Conservation (phyloP, 1,284 basidiomycete species). For the Peniophora sp. region DNA sequence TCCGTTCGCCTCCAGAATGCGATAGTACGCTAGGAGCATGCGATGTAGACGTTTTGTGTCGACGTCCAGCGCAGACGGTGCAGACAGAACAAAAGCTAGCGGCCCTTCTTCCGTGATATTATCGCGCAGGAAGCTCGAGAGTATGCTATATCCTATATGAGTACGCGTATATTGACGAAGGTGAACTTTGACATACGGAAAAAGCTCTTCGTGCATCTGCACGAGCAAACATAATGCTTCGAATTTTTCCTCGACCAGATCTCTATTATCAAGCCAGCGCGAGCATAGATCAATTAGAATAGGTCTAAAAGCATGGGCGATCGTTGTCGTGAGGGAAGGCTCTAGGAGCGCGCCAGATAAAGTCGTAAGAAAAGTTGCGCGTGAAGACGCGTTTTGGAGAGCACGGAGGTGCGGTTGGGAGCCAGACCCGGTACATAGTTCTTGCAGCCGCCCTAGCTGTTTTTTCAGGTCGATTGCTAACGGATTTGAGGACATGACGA, state of each 20-base stretch:
- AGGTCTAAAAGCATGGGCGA: conserved; percentile 58
- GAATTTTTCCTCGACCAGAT: conserved; percentile 43
- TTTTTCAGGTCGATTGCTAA: conserved; percentile 4
- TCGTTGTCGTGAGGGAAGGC: conserved; percentile 45
- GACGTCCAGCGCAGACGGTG: conserved; percentile 22
- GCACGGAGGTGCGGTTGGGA: conserved; percentile 26
- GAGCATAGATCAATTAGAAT: conserved; percentile 65
- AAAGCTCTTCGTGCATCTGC: conserved; percentile 68
- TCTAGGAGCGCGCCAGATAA: conserved; percentile 43
- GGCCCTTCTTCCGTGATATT: conserved; percentile 48
- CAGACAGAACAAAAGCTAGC: conserved; percentile 32
- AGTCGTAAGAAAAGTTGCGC: conserved; percentile 27
- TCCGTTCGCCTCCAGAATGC: conserved; percentile 69
- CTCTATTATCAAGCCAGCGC: conserved; percentile 51
- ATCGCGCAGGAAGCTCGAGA: conserved; percentile 29
- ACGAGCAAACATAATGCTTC: conserved; percentile 54
- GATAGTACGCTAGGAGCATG: conserved; percentile 73
- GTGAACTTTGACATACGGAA: conserved; percentile 46
- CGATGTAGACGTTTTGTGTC: conserved; percentile 47
- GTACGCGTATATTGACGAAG: conserved; percentile 1
- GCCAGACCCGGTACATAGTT: conserved; percentile 24
- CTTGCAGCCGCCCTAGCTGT: conserved; percentile 4
- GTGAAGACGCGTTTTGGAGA: conserved; percentile 29
- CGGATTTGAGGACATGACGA: conserved; percentile 1
- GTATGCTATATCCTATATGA: conserved; percentile 6